Conservation (phyloP, 768 basidiomycete species). For the Suillus plorans region DNA sequence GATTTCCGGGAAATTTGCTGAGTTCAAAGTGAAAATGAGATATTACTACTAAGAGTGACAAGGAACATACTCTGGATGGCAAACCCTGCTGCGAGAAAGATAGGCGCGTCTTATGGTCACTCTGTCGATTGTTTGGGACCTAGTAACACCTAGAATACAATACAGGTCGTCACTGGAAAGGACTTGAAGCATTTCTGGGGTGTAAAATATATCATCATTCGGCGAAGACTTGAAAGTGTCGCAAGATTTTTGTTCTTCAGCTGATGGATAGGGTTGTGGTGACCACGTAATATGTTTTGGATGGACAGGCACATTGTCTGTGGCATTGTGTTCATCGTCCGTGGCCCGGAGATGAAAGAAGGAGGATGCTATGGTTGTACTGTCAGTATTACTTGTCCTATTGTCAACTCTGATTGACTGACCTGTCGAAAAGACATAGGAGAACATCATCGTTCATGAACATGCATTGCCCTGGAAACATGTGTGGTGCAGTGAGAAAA, state of each 20-base stretch:
- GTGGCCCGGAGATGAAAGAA: conserved; percentile 61
- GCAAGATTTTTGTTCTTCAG: conserved; percentile 13
- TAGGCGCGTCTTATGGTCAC: conserved; percentile 72
- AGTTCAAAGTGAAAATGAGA: conserved; percentile 11
- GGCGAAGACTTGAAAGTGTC: conserved; percentile 1
- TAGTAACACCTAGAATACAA: conserved; percentile 64
- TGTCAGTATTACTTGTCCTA: background rate
- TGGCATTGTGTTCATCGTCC: conserved; percentile 52
- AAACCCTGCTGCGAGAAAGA: conserved; percentile 68
- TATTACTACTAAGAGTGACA: background rate
- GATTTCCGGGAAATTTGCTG: conserved; percentile 78
- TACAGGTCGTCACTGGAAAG: conserved; percentile 69
- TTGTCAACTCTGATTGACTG: conserved; percentile 20
- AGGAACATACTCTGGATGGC: conserved; percentile 80
- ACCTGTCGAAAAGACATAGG: conserved; percentile 24
- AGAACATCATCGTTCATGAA: conserved; percentile 26
- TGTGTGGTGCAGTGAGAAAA: conserved; percentile 10
- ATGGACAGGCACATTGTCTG: conserved; percentile 32
- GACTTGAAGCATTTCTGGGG: conserved; percentile 40
- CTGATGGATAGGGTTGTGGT: conserved; percentile 18
- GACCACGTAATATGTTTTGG: conserved; percentile 31
- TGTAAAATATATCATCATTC: conserved; percentile 10
- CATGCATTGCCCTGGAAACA: conserved; percentile 9
- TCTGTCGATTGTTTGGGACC: conserved; percentile 52
- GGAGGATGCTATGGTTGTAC: conserved; percentile 44